These are phyloP conservation scores for Apiotrichum porosum DNA, from an alignment of 1,284 basidiomycete species.

Conservation along the genomic window DNA sequence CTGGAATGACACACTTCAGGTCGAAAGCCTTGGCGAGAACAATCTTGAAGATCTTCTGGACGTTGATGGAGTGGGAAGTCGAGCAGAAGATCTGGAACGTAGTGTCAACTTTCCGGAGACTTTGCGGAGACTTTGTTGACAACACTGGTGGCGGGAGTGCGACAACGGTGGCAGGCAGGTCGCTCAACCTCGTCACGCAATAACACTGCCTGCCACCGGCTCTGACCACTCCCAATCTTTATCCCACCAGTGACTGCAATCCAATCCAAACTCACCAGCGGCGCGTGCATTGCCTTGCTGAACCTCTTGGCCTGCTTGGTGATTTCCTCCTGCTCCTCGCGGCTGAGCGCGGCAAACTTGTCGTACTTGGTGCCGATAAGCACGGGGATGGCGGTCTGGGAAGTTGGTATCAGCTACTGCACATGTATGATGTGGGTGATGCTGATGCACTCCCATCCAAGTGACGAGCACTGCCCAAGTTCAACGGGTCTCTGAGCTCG, in stretches of 20 bases:
- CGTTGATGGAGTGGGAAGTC: conserved; percentile 95
- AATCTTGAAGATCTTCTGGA: conserved; percentile 96
- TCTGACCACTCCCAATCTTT: too few species aligned
- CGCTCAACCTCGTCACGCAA: too few species aligned
- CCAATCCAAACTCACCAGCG: conserved; percentile 60
- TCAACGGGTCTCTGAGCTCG: too few species aligned
- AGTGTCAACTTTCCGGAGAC: too few species aligned
- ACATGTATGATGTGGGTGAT: neutral
- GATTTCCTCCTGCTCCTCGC: conserved; percentile 97
- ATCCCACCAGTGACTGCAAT: too few species aligned
- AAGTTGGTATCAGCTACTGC: neutral
- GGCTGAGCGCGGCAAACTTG: conserved; percentile 87
- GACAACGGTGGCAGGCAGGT: too few species aligned
- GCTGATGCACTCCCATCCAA: too few species aligned
- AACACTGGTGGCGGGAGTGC: too few species aligned
- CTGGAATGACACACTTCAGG: conserved; percentile 79
- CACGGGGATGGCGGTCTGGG: conserved; percentile 88
- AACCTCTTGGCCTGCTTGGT: conserved; percentile 97
- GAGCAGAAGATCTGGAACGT: conserved; percentile 77
- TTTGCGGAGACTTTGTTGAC: too few species aligned
- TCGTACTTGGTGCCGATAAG: conserved; percentile 98
- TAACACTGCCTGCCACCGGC: too few species aligned
- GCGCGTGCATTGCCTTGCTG: conserved; percentile 96
- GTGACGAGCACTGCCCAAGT: too few species aligned
- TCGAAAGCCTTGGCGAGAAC: conserved; percentile 50